Percentiles rank a stretch among this genome's conserved stretches.
phyloP scores from a whole-genome alignment of 208 protist species.

The Wallacemonas sp. region DNA sequence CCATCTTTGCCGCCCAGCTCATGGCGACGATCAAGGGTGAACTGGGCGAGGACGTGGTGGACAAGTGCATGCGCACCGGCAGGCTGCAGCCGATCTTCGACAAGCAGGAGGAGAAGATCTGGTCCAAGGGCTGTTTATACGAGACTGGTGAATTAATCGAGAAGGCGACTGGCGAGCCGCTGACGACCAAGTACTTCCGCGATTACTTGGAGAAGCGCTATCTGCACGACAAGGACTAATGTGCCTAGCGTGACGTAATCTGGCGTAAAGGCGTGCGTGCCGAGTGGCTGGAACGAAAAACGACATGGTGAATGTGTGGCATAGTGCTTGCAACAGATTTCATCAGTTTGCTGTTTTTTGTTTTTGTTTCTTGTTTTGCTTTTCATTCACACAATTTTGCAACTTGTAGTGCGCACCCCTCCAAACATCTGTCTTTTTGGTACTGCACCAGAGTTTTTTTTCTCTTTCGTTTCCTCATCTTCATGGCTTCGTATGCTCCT shows the following conservation, averaged over 20 bases:
- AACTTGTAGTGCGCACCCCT: too few relatives aligned
- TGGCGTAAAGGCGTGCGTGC: too few relatives aligned
- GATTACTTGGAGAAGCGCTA: slow-evolving; percentile 58
- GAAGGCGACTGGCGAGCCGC: slow-evolving; percentile 37
- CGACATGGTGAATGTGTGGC: too few relatives aligned
- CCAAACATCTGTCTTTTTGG: too few relatives aligned
- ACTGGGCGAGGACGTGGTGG: not conserved
- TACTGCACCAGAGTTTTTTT: too few relatives aligned
- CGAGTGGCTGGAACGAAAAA: too few relatives aligned
- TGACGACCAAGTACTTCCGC: slow-evolving; percentile 53
- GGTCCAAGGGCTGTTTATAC: slow-evolving; percentile 28
- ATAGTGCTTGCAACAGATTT: too few relatives aligned
- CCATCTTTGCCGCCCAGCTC: not conserved
- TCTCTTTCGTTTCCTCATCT: not conserved
- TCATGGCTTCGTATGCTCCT: not conserved
- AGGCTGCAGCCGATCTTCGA: not conserved
- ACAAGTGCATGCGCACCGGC: not conserved
- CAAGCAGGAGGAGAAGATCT: slow-evolving; percentile 19
- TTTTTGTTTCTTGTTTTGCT: too few relatives aligned
- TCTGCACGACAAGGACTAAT: slow-evolving; percentile 26
- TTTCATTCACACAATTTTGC: too few relatives aligned
- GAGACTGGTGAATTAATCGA: slow-evolving; percentile 31
- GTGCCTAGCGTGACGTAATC: too few relatives aligned
- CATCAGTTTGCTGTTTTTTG: too few relatives aligned
- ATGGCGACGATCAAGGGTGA: not conserved